Base-by-base conservation (phyloP, 805 yeast species). In the Spathaspora girioi region DNA sequence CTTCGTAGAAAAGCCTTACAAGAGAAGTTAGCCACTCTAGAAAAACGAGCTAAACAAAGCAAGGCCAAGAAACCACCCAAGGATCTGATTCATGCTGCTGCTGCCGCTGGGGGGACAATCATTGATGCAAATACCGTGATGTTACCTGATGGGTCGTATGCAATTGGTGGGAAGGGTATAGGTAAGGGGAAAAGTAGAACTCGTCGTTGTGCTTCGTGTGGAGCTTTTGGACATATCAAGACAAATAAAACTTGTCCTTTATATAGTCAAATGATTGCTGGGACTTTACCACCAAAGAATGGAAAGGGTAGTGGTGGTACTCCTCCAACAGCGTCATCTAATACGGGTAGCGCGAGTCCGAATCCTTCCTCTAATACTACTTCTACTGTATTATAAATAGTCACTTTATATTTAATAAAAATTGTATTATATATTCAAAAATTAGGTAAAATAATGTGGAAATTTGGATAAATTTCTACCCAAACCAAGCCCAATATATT, bases 151-250 rank as follows among this genome's bases (percentile, higher is more conserved):
- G 78, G 78, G 0, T 67, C 75, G 11, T 68, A 66, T 53, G 77
- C 77, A 2, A 65, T 79, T 43, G 79, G 82, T 35, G 87, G 85
- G n/a, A 84, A 83, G 58, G 87, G 88, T 20, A 80, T 81, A 42
- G 89, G 89, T 29, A 86, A 86, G 60, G 87, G 87, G 31, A 85
- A 85, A 60, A 77, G 85, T 29, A 83, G 82, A 5, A 85, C 87
- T 8, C 77, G 99, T 65, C 82, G 89, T 62, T 93, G 99, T 71
- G 92, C 96, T 2, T 86, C 94, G 0, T 93, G 99, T 77, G 98
- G 98, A 19, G 94, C 93, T 11, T 78, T 88, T 56, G 99, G 98
- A 0, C 99, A 93, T 66, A 93, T 93, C 55, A 80, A 94, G 65
- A 93, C 99, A 2, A 91, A 90, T 65, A 87, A 86, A 62, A 74